A percentile compares a stretch with the other conserved stretches of the same genome.
Evolutionary conservation across 805 yeast genomes (phyloP).

Genomic region (Groenewaldozyma tartarivorans): DNA sequence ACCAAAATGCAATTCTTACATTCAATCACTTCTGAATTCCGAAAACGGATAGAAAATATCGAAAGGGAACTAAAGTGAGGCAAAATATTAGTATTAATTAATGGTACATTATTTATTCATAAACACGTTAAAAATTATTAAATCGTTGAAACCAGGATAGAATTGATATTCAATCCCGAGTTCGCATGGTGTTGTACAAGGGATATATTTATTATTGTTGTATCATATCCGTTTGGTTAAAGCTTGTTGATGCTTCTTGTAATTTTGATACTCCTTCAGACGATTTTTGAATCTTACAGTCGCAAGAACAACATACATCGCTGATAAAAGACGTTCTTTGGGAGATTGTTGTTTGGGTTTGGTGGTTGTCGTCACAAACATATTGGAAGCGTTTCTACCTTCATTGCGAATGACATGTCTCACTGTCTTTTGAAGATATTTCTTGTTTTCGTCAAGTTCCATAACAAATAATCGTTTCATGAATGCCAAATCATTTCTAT

Average conservation of each 20-base stretch:
- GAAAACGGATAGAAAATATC: slow-evolving; percentile 27
- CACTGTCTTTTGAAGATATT: slow-evolving; percentile 10
- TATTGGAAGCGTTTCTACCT: slow-evolving; percentile 22
- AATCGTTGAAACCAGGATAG: too few relatives aligned
- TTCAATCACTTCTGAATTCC: slow-evolving; percentile 36
- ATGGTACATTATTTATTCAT: too few relatives aligned
- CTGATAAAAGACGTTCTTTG: slow-evolving; percentile 17
- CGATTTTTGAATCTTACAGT: slow-evolving; percentile 22
- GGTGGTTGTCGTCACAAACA: slow-evolving; percentile 13
- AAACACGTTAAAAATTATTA: too few relatives aligned
- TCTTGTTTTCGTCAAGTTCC: slow-evolving; percentile 12
- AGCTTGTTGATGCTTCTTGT: neutral
- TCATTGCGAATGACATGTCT: slow-evolving; percentile 21
- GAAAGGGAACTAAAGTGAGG: slow-evolving; percentile 23
- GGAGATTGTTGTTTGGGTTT: neutral
- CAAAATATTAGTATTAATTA: neutral
- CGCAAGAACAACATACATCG: slow-evolving; percentile 24
- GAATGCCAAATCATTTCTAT: neutral
- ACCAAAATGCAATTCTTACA: slow-evolving; percentile 44
- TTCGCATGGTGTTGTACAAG: too few relatives aligned
- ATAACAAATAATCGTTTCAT: neutral
- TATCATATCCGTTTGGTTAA: too few relatives aligned
- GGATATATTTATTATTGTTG: neutral
- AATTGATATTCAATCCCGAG: too few relatives aligned
- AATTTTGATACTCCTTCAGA: slow-evolving; percentile 9